Conservation (phyloP, 495 filamentous ascomycete genomes). For the Podospora bellae-mahoneyi region DNA sequence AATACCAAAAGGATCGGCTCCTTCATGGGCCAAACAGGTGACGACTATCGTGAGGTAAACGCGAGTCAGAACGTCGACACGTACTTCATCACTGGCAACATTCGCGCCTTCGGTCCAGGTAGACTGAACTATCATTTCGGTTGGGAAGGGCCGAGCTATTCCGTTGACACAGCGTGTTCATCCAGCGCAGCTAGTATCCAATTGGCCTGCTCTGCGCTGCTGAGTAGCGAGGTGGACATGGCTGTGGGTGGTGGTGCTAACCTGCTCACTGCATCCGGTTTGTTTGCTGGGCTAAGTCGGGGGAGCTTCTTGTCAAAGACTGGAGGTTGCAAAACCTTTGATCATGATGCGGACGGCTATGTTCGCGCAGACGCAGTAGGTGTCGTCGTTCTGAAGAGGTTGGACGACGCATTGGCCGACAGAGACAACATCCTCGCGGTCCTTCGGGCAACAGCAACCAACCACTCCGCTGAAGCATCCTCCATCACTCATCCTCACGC, state of each 20-base stretch:
- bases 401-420: constrained; percentile 68
- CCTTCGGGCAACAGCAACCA: constrained; percentile 60
- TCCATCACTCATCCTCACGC: constrained; percentile 73
- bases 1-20: constrained; percentile 75
- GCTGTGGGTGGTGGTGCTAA: constrained; percentile 78
- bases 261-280: constrained; percentile 68
- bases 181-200: constrained; percentile 75
- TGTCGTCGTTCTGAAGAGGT: constrained; percentile 64
- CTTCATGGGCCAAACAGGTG: constrained; percentile 75
- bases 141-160: constrained; percentile 75
- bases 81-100: constrained; percentile 81
- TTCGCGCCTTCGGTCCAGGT: constrained; percentile 75
- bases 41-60: constrained; percentile 84
- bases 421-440: constrained; percentile 68
- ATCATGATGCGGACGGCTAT: constrained; percentile 71
- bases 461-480: constrained; percentile 66
- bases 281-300: constrained; percentile 70
- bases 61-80: constrained; percentile 80
- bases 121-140: constrained; percentile 78
- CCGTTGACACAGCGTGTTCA: constrained; percentile 87
- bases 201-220: constrained; percentile 72
- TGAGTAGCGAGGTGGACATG: constrained; percentile 71
- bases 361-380: constrained; percentile 67
- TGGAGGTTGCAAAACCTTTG: constrained; percentile 73
- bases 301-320: constrained; percentile 74